These are phyloP conservation scores for Cyberlindnera meyerae DNA, from an alignment of 805 yeast genomes.

Conservation along the genomic window DNA sequence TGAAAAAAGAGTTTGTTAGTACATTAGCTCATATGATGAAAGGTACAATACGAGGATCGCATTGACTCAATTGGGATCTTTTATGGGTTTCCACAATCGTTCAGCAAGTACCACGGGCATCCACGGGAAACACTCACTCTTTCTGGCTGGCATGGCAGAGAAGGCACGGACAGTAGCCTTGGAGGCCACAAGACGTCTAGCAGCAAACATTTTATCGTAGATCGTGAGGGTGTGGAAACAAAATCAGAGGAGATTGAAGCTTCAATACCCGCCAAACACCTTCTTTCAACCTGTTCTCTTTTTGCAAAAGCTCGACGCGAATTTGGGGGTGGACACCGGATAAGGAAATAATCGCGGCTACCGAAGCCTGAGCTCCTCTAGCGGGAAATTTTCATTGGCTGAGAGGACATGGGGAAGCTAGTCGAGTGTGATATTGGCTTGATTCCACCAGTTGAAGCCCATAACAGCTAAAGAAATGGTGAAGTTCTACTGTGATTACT, in stretches of 20 bases:
- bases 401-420: background rate
- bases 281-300: background rate
- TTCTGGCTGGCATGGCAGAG: constrained; percentile 31
- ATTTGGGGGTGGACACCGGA: background rate
- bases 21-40: too few species aligned
- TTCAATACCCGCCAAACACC: background rate
- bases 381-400: constrained; percentile 12
- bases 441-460: too few species aligned
- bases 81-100: too few species aligned
- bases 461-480: constrained; percentile 51
- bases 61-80: too few species aligned
- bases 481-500: constrained; percentile 78
- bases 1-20: too few species aligned
- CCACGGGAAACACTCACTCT: constrained; percentile 23
- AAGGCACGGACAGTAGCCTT: constrained; percentile 31
- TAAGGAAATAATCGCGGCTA: background rate
- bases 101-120: too few species aligned
- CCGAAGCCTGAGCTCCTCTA: background rate
- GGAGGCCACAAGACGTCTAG: constrained; percentile 20
- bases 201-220: constrained; percentile 21
- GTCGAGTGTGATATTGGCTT: background rate
- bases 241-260: too few species aligned
- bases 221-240: too few species aligned
- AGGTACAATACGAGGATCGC: too few species aligned
- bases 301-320: background rate